Evolutionary conservation across 208 protist species (phyloP).

Genomic region (Herpetomonas muscarum): DNA sequence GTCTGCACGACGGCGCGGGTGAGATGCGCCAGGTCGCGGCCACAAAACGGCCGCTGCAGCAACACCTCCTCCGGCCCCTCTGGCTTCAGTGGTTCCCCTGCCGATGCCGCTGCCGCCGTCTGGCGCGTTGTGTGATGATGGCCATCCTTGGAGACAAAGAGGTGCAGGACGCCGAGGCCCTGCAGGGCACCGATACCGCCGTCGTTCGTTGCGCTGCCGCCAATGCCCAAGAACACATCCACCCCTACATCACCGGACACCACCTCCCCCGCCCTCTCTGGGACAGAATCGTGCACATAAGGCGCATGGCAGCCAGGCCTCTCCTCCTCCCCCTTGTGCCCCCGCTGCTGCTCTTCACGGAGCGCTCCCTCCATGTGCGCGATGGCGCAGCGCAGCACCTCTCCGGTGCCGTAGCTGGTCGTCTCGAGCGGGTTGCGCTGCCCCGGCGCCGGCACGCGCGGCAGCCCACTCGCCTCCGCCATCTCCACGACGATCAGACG

Average conservation of each 20-base stretch:
- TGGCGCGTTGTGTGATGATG: neutral
- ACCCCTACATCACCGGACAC: conserved; percentile 13
- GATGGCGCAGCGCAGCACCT: conserved; percentile 58
- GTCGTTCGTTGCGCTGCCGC: conserved; percentile 83
- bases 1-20: conserved; percentile 29
- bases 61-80: conserved; percentile 7
- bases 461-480: conserved; percentile 63
- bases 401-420: conserved; percentile 71
- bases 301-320: neutral
- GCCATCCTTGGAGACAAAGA: conserved; percentile 24
- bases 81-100: neutral
- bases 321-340: neutral
- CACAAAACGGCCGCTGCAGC: conserved; percentile 42
- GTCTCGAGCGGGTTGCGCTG: conserved; percentile 46
- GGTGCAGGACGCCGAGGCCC: conserved; percentile 50
- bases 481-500: conserved; percentile 71
- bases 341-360: neutral
- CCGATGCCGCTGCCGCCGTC: neutral
- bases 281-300: too few species aligned
- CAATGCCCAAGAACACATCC: conserved; percentile 63
- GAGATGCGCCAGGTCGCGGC: conserved; percentile 41
- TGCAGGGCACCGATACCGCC: conserved; percentile 75
- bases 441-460: conserved; percentile 28
- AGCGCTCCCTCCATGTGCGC: conserved; percentile 20
- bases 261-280: neutral